These are phyloP conservation scores for Yamadazyma friedrichii DNA, from an alignment of 1,139 yeast species.

Conservation along the genomic window DNA sequence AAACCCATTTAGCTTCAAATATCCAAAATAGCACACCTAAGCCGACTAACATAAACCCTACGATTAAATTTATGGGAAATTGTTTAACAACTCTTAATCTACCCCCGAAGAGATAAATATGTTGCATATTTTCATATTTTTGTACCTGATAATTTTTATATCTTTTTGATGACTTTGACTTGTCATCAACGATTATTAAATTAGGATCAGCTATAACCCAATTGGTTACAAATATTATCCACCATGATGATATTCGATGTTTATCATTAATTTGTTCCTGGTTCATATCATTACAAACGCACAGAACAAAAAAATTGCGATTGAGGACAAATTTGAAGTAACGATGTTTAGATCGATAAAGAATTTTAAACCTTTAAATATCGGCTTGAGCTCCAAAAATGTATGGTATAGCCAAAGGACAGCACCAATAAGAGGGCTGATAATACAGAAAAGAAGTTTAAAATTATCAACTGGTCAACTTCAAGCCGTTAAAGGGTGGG, in stretches of 20 bases:
- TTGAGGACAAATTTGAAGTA: background rate
- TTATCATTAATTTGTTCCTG: background rate
- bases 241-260: constrained; percentile 4
- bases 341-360: background rate
- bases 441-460: constrained; percentile 9
- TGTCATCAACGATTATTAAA: constrained; percentile 12
- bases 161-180: constrained; percentile 6
- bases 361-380: background rate
- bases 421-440: background rate
- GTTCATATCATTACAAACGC: constrained; percentile 7
- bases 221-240: constrained; percentile 29
- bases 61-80: constrained; percentile 33
- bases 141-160: constrained; percentile 36
- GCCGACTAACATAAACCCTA: constrained; percentile 33
- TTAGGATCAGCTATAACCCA: constrained; percentile 47
- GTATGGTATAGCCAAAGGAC: background rate
- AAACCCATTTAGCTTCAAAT: constrained; percentile 52
- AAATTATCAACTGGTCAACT: constrained; percentile 19
- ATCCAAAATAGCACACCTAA: constrained; percentile 51
- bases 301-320: background rate
- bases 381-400: background rate
- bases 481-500: constrained; percentile 30
- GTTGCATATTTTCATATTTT: constrained; percentile 27
- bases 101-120: constrained; percentile 63
- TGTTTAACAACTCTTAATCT: constrained; percentile 46